phyloP scores from a whole-genome alignment of 2,329 filamentous ascomycete genomes.

The Nakataea oryzae region DNA sequence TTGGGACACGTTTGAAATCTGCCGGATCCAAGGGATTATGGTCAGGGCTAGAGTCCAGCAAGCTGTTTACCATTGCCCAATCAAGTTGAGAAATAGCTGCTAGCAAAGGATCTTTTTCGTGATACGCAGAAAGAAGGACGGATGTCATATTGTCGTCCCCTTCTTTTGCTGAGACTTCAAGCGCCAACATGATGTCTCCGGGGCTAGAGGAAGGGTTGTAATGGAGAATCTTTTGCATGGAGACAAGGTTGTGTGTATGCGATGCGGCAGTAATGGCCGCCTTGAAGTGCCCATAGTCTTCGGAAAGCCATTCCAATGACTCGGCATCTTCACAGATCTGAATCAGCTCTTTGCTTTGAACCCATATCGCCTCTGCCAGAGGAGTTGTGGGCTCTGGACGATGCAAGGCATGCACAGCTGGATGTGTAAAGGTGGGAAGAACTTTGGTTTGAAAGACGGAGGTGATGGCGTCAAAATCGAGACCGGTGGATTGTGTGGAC shows the following conservation, averaged over 20 bases:
- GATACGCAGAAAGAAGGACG: not conserved
- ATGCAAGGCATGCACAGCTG: no score
- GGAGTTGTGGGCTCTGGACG: no score
- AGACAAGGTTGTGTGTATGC: not conserved
- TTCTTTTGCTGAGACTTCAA: not conserved
- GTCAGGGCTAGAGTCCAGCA: not conserved
- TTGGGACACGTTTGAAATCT: not conserved
- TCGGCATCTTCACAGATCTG: not conserved
- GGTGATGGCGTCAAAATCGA: no score
- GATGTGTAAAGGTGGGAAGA: no score
- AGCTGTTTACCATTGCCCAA: not conserved
- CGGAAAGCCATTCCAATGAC: not conserved
- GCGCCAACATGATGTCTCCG: not conserved
- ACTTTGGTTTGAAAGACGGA: no score
- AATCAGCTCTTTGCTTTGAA: not conserved
- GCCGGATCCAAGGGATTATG: no score
- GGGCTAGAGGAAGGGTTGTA: not conserved
- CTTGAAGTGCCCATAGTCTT: not conserved
- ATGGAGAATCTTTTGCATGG: not conserved
- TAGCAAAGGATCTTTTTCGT: not conserved
- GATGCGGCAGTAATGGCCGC: not conserved
- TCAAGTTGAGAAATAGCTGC: not conserved
- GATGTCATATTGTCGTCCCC: not conserved
- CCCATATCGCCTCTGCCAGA: not conserved
- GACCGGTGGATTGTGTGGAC: no score